Base-by-base conservation (phyloP, 257 asterid genomes). In the Cynanchum wilfordii region DNA sequence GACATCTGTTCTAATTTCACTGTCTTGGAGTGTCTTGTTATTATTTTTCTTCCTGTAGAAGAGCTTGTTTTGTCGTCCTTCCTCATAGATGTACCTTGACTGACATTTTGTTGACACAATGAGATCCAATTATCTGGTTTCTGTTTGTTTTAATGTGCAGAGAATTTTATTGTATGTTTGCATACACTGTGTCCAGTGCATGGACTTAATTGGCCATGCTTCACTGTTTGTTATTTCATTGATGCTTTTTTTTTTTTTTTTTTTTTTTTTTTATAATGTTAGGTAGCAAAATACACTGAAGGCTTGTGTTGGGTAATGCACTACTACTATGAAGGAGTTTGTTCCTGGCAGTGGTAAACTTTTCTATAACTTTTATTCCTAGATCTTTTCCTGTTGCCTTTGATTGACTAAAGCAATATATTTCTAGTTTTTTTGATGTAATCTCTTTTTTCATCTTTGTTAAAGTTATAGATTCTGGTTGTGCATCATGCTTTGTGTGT, bases 301-400 rank as follows among this genome's bases (percentile, higher is more conserved):
- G 99, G 99, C 57, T 68, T 94, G 77, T 94, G 99, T 77, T 91
- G 99, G 99, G 99, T 94, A 76, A 89, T 94, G 98, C 97, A 86
- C 82, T 91, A 91, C 79, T 94, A 91, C 75, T 94, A 91, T 52
- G 99, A 94, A 89, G 99, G 99, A 42, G 97, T 91, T 80, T 87
- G 98, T 78, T 94, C 99, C 71, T 91, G 97, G 99, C 89, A 88
- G 67, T 94, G 99, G 99, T 82, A 89, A 84, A 77, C 71, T 72
- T 71, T 65, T 69, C 60, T n/a, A 11, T 22, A 10, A 59, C 16
- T 64, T 71, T 51, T 71, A 22, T 5, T 69, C 1, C 68, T 55
- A 19, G 47, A 71, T 64, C 76, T 73, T 66, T 73, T 50, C n/a
- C 38, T 60, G 58, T 24, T n/a, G 2, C 30, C 72, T 49, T 63